Base-by-base conservation (phyloP, 2,329 filamentous ascomycete species). In the Phaeosphaeriaceae sp. region DNA sequence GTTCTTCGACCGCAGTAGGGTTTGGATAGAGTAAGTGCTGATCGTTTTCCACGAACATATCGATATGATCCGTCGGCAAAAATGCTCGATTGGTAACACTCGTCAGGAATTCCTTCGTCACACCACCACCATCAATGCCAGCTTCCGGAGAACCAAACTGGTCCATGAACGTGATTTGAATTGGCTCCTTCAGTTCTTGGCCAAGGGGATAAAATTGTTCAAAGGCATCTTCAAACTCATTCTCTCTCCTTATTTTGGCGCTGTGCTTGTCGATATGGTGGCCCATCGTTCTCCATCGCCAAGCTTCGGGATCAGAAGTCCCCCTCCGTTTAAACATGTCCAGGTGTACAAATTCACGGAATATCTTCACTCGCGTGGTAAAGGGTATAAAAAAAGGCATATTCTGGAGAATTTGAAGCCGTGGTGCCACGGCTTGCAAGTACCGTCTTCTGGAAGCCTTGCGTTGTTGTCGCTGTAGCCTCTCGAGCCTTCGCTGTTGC, bases 301-400 rank as follows among this genome's bases (percentile, higher is more conserved):
- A 94, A 18, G 81, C 76, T 59, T 94, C 90, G 1, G 89, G 82
- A 61, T 94, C 89, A 9, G 87, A 77, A 54, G 81, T 76, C 0
- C 90, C 90, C 56, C 91, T 80, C 54, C 91, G 79, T 55, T 87
- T 86, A 42, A 81, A 72, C 67, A 94, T 91, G 72, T 99, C 94
- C 4, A 92, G 79, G 23, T 84, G 76, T n/a, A 97, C 89, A 63
- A 97, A 97, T 66, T 96, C 86, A 23, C 92, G 85, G 72, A 99
- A 97, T 18, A 97, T 93, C 68, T 92, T 86, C 4, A 99, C 94
- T 38, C 94, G 82, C 0, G 90, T 94, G 30, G 90, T 85, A 63
- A 99, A 99, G 0, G 93, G 94, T 36, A 99, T 94, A 59, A 93
- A 89, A 70, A 97, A 99, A 0, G 94, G 94, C 87, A 99, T 95